Percentiles rank a stretch among this genome's conserved stretches.
These are phyloP conservation scores for Triticum turgidum DNA, from an alignment of 176 grass and related monocot genomes.

Conservation along the genomic window DNA sequence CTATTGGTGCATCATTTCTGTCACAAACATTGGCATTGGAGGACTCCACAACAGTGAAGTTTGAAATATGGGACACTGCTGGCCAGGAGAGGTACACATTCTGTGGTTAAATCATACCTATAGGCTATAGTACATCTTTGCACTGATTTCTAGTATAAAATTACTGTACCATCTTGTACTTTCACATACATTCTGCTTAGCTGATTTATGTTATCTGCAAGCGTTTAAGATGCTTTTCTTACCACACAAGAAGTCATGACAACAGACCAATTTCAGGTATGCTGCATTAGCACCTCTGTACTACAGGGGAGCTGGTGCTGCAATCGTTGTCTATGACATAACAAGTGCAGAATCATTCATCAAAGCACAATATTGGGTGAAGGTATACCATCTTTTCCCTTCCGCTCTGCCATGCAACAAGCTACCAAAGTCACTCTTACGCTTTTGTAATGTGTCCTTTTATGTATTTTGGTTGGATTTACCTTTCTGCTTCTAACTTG, in stretches of 20 bases:
- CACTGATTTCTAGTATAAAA: background rate
- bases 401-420: background rate
- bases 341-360: conserved; percentile 82
- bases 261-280: conserved; percentile 50
- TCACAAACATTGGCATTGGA: conserved; percentile 78
- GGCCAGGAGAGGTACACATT: conserved; percentile 68
- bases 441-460: background rate
- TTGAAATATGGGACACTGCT: conserved; percentile 96
- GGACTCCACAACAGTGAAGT: conserved; percentile 78
- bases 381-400: conserved; percentile 37
- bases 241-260: conserved; percentile 13
- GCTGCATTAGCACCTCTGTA: conserved; percentile 85
- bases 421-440: background rate
- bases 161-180: background rate
- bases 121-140: background rate
- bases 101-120: background rate
- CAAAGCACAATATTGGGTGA: conserved; percentile 94
- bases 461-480: background rate
- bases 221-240: background rate
- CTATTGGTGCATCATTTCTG: conserved; percentile 82
- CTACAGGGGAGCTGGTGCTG: conserved; percentile 78
- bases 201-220: background rate
- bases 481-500: background rate
- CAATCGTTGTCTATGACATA: conserved; percentile 87
- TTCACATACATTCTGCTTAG: background rate